Base-by-base conservation (phyloP, 768 basidiomycete genomes). In the Lactarius hengduanensis region DNA sequence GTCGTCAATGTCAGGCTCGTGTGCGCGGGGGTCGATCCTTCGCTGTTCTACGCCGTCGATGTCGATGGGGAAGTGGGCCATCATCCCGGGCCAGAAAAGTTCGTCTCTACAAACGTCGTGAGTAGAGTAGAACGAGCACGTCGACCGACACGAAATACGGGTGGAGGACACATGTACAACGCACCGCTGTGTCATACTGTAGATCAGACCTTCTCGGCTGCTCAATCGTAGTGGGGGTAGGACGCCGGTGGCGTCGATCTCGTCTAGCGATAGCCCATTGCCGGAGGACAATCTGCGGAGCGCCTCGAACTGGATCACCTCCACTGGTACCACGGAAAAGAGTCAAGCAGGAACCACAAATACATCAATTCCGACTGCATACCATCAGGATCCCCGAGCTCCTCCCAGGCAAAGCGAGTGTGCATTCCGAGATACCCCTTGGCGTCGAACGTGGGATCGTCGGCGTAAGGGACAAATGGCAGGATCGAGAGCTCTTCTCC, bases 381-480 rank as follows among this genome's bases (percentile, higher is more conserved):
- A 83, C 83, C 64, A 66, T 84, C 81, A 34, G 80, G 77, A 68
- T 80, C 77, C 38, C 68, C 67, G 63, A 78, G 45, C 1, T 61
- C 36, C 68, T 85, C 80, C 89, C 90, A 91, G 0, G 80, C 80
- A 59, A 85, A 77, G 2, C 72, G 72, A 9, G 71, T 73, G 72
- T 88, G 82, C 6, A 82, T 77, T 16, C 71, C 61, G 3, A 75
- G 70, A 68, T 88, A 82, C 16, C 60, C 70, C 3, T 54, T 34
- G 45, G 73, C 75, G 59, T 84, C 69, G 68, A 91, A 91, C 0
- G 57, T 70, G 3, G 80, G 79, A 55, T 90, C 88, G 70, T 91
- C 88, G 0, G 83, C 78, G 62, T 84, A 84, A 2, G 88, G 88
- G 7, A 89, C 74, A 72, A 89, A 91, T 3, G 79, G 78, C 79